Evolutionary conservation across 176 grass and related monocot species (phyloP), one percentile per base, ranked within the genome.

Genomic region (Paspalum notatum): DNA sequence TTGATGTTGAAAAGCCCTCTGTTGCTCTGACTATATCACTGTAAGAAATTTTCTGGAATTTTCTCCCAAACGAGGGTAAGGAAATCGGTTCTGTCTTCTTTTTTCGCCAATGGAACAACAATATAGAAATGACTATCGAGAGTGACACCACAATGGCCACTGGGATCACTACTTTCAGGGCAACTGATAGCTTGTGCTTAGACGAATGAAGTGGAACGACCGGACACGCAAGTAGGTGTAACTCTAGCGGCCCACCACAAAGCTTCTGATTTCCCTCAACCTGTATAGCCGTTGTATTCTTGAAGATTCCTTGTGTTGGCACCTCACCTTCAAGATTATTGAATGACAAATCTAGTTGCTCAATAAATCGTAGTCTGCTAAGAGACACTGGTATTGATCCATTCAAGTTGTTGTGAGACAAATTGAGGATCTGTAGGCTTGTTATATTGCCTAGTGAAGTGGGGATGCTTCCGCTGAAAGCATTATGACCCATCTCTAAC

Each of bases 271-370:
- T 86, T 72, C 58, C 77, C 40, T 16, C 37, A 44, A 86, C 66
- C 3, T 3, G 12, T 1, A 50, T 1, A 6, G 68, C 58, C 48
- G 62, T 75, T 17, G 39, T 20, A 47, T 86, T 86, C 44, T 22
- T 18, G 49, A 86, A 86, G 5, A 86, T 38, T 10, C 84, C 54
- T 12, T 62, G 44, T 10, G 2, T 18, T 12, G 84, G 77, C 14
- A 86, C 47, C 62, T 81, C 32, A 47, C 84, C 77, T 0, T 67
- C 8, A n/a, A 86, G 49, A 50, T 71, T 15, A 58, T 77, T 77
- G 27, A 68, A 70, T 25, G 79, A 82, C 24, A 82, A 15, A 37
- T 87, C 58, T 11, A 88, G 53, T 18, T 49, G 18, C 0, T 40
- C 8, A 49, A 83, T 18, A 42, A 37, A 12, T 2, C 53, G 48